Evolutionary conservation across 164 flowering plant species (phyloP), one percentile per base, ranked within the genome.

Genomic region (Chimonanthus praecox): DNA sequence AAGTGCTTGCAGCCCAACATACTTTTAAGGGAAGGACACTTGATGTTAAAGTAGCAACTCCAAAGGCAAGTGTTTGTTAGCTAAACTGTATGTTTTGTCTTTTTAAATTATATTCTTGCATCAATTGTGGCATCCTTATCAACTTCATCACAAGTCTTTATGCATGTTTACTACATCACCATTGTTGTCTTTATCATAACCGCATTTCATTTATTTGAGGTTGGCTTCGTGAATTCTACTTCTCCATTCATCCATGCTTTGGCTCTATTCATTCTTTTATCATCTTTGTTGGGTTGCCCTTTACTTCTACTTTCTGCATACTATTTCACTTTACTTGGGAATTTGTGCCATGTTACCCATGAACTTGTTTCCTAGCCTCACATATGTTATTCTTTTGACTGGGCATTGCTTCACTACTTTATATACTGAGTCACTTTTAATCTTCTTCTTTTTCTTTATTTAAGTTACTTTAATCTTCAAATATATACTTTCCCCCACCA

Each of bases 1-100:
- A 77, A 73, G 76, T 69, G 16, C 60, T 77, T 62, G 64, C 70
- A 47, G 73, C 73, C 8, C 72, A 77, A 50, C 79, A 77, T 69
- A 68, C 8, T 69, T 7, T 77, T 10, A 72, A 61, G 47, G 76
- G 79, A 63, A 72, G 76, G 68, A 77, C 70, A 51, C 79, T 77
- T 47, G 76, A 77, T 16, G 67, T 77, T 43, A 77, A 77, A 51
- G 79, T 77, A 9, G 76, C 79, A 63, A 72, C 79, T 47, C 79
- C 79, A 49, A 77, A 69, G 79, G 79, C 67, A 71, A 65, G 78
- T 69, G 9, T 49, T 9, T 1, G 16, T 21, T 45, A 47, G n/a
- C 18, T 45, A 9, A 47, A 71, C 43, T 16, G 48, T 4, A 15
- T 15, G n/a, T 70, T 10, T 33, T 10, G 16, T 71, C 47, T 71